Evolutionary conservation across 2,329 filamentous ascomycete genomes (phyloP).

Genomic region (Metarhizium humberi): DNA sequence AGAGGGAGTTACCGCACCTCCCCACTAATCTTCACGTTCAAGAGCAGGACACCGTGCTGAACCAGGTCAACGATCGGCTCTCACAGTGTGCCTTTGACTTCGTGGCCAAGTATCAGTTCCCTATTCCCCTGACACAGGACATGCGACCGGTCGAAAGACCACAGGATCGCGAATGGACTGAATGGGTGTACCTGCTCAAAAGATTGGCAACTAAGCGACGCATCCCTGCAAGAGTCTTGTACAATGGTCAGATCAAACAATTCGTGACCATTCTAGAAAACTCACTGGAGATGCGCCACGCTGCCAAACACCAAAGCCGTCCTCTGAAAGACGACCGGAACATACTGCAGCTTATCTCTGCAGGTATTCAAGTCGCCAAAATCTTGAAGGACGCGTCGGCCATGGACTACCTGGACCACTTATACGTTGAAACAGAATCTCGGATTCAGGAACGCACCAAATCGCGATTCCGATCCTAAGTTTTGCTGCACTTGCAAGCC

Average conservation of each 20-base stretch:
- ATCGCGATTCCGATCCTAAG: slow-evolving; percentile 23
- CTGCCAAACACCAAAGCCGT: slow-evolving; percentile 72
- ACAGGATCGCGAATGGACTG: slow-evolving; percentile 78
- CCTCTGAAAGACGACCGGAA: slow-evolving; percentile 83
- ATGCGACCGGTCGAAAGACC: slow-evolving; percentile 68
- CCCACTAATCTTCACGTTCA: slow-evolving; percentile 75
- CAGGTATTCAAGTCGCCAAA: slow-evolving; percentile 79
- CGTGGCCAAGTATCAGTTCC: slow-evolving; percentile 84
- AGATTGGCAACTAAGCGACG: slow-evolving; percentile 76
- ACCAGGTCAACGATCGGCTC: slow-evolving; percentile 73
- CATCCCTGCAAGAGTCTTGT: slow-evolving; percentile 74
- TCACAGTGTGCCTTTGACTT: slow-evolving; percentile 85
- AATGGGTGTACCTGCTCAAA: slow-evolving; percentile 85
- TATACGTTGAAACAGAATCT: slow-evolving; percentile 76
- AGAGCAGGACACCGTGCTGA: slow-evolving; percentile 75
- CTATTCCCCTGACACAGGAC: slow-evolving; percentile 73
- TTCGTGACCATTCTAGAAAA: slow-evolving; percentile 84
- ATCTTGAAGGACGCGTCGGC: slow-evolving; percentile 76
- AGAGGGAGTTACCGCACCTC: slow-evolving; percentile 71
- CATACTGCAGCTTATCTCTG: slow-evolving; percentile 78
- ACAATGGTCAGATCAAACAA: slow-evolving; percentile 87
- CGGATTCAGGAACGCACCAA: slow-evolving; percentile 60
- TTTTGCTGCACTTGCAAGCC: background rate
- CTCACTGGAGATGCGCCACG: slow-evolving; percentile 79
- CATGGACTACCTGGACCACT: slow-evolving; percentile 71